phyloP scores from a whole-genome alignment of 1,284 basidiomycete genomes.

The Rhodotorula sp. region DNA sequence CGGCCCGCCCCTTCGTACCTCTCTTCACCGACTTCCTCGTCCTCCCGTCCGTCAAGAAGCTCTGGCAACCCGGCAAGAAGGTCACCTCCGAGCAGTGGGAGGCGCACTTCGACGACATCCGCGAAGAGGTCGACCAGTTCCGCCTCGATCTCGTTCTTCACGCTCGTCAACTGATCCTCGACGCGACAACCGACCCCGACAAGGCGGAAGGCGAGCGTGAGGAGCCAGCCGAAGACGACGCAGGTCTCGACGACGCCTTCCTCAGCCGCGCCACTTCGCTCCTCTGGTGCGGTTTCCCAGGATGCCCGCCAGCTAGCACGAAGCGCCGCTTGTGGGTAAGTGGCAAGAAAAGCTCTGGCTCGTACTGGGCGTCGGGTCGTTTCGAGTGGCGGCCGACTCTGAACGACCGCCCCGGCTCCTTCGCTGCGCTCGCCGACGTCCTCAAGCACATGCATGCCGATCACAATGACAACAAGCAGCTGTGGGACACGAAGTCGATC shows the following conservation, averaged over 20 bases:
- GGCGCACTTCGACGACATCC: background rate
- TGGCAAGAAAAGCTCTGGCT: too few relatives aligned
- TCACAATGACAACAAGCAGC: background rate
- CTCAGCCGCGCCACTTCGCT: background rate
- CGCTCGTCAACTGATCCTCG: slow-evolving; percentile 5
- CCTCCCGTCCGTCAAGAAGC: background rate
- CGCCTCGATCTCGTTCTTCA: background rate
- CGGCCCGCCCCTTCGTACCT: background rate
- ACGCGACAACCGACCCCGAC: background rate
- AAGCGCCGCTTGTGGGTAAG: too few relatives aligned
- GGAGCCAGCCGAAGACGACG: background rate
- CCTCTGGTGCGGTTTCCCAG: slow-evolving; percentile 3
- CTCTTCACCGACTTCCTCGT: slow-evolving; percentile 14
- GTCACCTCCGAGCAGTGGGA: background rate
- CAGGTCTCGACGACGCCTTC: background rate
- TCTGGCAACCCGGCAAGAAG: background rate
- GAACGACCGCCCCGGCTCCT: background rate
- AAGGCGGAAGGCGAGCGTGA: background rate
- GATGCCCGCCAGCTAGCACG: background rate
- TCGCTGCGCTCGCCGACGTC: background rate
- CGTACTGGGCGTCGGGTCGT: too few relatives aligned
- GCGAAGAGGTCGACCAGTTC: background rate
- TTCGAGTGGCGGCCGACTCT: too few relatives aligned
- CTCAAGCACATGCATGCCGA: background rate
- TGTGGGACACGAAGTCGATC: background rate